phyloP scores from a whole-genome alignment of 495 filamentous ascomycete genomes.

The Tuber indicum region DNA sequence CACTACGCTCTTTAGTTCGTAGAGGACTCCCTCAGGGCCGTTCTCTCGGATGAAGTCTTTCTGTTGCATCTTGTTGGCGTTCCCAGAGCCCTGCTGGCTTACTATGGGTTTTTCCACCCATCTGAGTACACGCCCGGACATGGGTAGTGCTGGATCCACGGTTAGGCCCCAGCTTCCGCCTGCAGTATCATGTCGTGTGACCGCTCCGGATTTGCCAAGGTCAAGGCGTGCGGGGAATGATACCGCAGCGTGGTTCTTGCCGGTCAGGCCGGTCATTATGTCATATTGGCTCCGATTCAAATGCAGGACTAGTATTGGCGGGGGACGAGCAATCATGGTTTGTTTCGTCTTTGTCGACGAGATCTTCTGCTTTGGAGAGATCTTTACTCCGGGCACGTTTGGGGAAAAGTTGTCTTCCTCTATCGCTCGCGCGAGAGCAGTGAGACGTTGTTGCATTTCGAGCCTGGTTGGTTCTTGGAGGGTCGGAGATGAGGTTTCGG shows the following conservation, averaged over 20 bases:
- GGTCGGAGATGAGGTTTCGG: slow-evolving; percentile 7
- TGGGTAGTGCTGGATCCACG: slow-evolving; percentile 20
- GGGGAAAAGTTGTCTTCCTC: slow-evolving; percentile 77
- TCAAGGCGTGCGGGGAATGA: slow-evolving; percentile 67
- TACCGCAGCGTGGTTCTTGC: slow-evolving; percentile 76
- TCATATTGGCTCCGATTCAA: slow-evolving; percentile 89
- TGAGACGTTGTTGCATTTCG: slow-evolving; percentile 49
- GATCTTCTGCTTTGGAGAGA: slow-evolving; percentile 62
- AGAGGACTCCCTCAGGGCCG: slow-evolving; percentile 52
- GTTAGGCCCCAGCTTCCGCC: slow-evolving; percentile 38
- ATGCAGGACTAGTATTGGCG: slow-evolving; percentile 72
- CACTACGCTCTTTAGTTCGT: slow-evolving; percentile 75
- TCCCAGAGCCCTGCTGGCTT: slow-evolving; percentile 21
- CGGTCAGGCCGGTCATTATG: slow-evolving; percentile 64
- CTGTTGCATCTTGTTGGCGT: slow-evolving; percentile 62
- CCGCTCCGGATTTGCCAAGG: slow-evolving; percentile 58
- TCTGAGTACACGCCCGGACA: slow-evolving; percentile 20
- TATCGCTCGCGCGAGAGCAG: slow-evolving; percentile 60
- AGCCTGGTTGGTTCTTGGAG: slow-evolving; percentile 30
- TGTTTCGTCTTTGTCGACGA: slow-evolving; percentile 80
- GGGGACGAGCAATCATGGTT: slow-evolving; percentile 71
- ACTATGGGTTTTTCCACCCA: slow-evolving; percentile 6
- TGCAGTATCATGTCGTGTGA: slow-evolving; percentile 46
- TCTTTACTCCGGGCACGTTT: slow-evolving; percentile 59
- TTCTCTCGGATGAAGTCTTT: slow-evolving; percentile 60